These are phyloP conservation scores for Moricandia arvensis DNA, from an alignment of 345 rosid species.

Conservation along the genomic window DNA sequence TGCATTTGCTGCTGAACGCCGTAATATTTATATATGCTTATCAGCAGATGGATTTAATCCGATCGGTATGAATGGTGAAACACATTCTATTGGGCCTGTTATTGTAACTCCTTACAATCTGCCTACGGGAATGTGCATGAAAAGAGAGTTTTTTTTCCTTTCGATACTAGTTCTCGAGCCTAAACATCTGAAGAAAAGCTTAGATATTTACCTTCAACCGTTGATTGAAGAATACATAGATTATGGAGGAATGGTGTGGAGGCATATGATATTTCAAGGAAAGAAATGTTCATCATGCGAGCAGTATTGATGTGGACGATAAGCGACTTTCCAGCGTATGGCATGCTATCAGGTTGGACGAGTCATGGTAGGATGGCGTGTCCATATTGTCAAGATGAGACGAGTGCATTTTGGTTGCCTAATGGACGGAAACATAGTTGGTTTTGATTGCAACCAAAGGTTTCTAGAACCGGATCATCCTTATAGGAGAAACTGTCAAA, in stretches of 20 bases:
- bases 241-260: neutral
- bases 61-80: neutral
- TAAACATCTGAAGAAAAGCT: neutral
- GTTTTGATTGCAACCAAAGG: neutral
- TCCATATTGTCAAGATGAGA: neutral
- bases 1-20: neutral
- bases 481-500: neutral
- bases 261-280: neutral
- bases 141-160: neutral
- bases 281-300: neutral
- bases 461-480: neutral
- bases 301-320: neutral
- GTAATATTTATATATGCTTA: neutral
- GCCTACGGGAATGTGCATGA: neutral
- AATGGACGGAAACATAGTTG: neutral
- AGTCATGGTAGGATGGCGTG: neutral
- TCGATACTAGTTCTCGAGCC: neutral
- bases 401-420: neutral
- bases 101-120: neutral
- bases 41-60: neutral
- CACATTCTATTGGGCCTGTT: neutral
- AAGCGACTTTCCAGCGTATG: neutral
- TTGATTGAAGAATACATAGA: neutral
- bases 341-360: neutral
- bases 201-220: neutral